Evolutionary conservation across 179 eudicot species (phyloP), one percentile per base, ranked within the genome.

Genomic region (Spergularia azorica): DNA sequence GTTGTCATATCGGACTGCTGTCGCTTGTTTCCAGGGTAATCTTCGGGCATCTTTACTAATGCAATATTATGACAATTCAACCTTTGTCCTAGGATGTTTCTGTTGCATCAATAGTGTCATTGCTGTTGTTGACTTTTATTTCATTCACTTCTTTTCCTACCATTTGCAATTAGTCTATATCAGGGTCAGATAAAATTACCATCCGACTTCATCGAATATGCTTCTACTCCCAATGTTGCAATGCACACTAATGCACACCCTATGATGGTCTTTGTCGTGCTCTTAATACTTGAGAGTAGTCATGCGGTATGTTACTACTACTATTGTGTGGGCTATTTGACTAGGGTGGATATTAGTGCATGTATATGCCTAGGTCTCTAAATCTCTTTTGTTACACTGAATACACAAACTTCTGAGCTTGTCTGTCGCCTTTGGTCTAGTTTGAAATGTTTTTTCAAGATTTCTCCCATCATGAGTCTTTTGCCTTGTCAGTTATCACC

Each of bases 21-120:
- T 87, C 95, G 99, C 80, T 87, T 95, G 70, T 95, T 95, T 88
- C 98, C 99, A 55, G 98, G 99, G 99, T 95, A 90, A 69, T 69
- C 70, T 68, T 71, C 21, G 79, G 67, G 52, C 63, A 78, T 60
- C 15, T 70, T 59, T 51, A 63, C 63, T 67, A 71, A 16, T 60
- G 18, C 39, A 32, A 79, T 18, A 65, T 69, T 66, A 61, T 60
- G 57, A 17, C 18, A 26, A 26, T 26, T 26, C 32, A 26, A 2
- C 32, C 32, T 26, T 26, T 26, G 32, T 26, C 32, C 32, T 26
- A 26, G 32, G 32, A 26, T 1, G 32, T 26, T 26, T 26, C 32
- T 1, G 32, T 26, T 26, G 32, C 32, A 26, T 26, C 16, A 41
- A 8, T 63, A 63, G 32, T 39, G 67, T 15, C 11, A 32, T 63